Base-by-base conservation (phyloP, 208 protist species). In the Trypanosoma congolense region DNA sequence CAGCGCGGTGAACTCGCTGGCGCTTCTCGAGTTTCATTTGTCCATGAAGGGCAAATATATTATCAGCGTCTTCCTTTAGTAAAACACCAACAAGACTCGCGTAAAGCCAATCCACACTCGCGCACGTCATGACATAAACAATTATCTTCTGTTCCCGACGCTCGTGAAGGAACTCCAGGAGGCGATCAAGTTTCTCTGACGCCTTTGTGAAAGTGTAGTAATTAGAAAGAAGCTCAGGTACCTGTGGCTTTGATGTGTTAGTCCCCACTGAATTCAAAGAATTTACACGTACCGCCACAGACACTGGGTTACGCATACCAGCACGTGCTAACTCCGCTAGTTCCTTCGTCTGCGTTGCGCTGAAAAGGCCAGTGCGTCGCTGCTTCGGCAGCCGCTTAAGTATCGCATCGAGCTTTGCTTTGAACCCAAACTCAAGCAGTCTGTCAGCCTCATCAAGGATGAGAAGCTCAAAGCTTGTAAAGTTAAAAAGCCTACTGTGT, bases 391-490 rank as follows among this genome's bases (percentile, higher is more conserved):
- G 70, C 10, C 89, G 82, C 46, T 79, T 82, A 22, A 97, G 71
- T 25, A 97, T 81, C 5, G 75, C 78, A 56, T 97, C 87, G 4
- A 97, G 65, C 60, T 97, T 90, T 29, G 78, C 75, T 73, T 86
- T 86, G 73, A 97, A 97, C 35, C 93, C 93, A 59, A 96, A 92
- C 62, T 90, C 84, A 6, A 97, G 79, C 35, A 97, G 69, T 52
- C 91, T 90, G 43, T 97, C 93, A 14, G 92, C 93, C 70, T 97
- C 93, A 43, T 97, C 93, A 2, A 97, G 64, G 40, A 97, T 79
- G 55, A 97, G 83, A 21, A 96, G 75, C 62, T 97, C 90, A 35
- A 97, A 83, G 49, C 65, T 54, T 25, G 70, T 68, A 50, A 87
- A 77, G 70, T 87, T 69, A 40, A 95, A 90, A 12, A 94, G 55